These are phyloP conservation scores for Eimeria falciformis DNA, from an alignment of 169 alveolate genomes.

Conservation along the genomic window DNA sequence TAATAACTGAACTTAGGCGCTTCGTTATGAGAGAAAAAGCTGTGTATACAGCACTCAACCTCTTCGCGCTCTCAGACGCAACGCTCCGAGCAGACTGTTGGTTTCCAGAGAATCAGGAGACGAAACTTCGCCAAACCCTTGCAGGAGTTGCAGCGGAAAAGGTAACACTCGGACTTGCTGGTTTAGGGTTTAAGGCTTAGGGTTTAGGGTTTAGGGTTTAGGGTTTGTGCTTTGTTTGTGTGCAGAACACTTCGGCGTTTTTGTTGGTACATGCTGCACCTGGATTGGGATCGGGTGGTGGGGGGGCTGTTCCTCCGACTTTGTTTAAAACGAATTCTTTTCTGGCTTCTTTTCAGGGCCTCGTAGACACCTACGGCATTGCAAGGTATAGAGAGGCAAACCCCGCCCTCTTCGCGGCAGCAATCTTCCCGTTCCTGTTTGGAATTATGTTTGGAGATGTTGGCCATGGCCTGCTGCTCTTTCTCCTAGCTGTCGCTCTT, in stretches of 20 bases:
- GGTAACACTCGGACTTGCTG: conserved; percentile 1
- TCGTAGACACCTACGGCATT: conserved; percentile 98
- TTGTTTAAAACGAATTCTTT: background rate
- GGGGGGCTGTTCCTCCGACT: conserved; percentile 40
- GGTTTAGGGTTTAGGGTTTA: conserved; percentile 24
- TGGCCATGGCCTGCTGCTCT: conserved; percentile 97
- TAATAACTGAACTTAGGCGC: conserved; percentile 94
- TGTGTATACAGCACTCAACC: conserved; percentile 94
- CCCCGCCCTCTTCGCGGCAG: conserved; percentile 97
- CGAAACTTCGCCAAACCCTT: conserved; percentile 18
- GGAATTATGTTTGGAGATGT: conserved; percentile 99
- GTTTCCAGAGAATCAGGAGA: conserved; percentile 67
- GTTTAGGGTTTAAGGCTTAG: conserved; percentile 2
- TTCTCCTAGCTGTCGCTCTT: conserved; percentile 77
- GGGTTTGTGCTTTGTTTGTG: background rate
- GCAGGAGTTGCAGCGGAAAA: conserved; percentile 56
- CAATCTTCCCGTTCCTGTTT: conserved; percentile 99
- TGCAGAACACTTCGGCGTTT: conserved; percentile 67
- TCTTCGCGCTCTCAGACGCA: conserved; percentile 85
- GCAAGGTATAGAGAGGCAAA: conserved; percentile 98
- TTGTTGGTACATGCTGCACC: conserved; percentile 49
- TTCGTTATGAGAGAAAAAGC: conserved; percentile 96
- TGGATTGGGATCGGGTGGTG: background rate
- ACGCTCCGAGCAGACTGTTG: conserved; percentile 73
- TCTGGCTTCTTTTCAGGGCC: conserved; percentile 33